phyloP scores from a whole-genome alignment of 2,329 filamentous ascomycete species.

The Verticillium klebahnii region DNA sequence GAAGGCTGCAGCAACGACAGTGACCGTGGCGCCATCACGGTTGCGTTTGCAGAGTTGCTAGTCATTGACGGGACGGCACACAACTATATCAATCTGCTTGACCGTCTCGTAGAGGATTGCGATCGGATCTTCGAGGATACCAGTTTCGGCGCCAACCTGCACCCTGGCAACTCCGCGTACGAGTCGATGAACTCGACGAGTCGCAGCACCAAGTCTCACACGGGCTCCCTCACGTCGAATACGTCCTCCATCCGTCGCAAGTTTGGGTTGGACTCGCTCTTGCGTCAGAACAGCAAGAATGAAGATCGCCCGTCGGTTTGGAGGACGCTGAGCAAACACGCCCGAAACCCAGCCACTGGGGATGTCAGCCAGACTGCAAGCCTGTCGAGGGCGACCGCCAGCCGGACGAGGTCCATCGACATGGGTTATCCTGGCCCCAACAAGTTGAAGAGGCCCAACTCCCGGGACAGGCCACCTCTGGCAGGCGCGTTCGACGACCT shows the following conservation, averaged over 20 bases:
- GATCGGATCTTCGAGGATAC: constrained; percentile 78
- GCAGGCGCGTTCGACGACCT: constrained; percentile 58
- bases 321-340: constrained; percentile 82
- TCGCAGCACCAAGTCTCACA: constrained; percentile 57
- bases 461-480: constrained; percentile 56
- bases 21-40: constrained; percentile 81
- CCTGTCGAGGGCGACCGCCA: constrained; percentile 57
- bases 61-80: constrained; percentile 73
- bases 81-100: constrained; percentile 82
- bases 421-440: constrained; percentile 40
- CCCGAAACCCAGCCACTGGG: constrained; percentile 53
- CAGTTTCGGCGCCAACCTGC: constrained; percentile 30
- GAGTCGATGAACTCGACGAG: constrained; percentile 55
- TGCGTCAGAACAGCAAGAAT: constrained; percentile 74
- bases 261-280: constrained; percentile 72
- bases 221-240: constrained; percentile 78
- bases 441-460: constrained; percentile 46
- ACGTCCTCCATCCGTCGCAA: constrained; percentile 79
- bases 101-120: constrained; percentile 84
- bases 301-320: constrained; percentile 74
- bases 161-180: constrained; percentile 37
- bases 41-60: constrained; percentile 83
- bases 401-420: constrained; percentile 76
- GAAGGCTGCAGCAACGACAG: constrained; percentile 89
- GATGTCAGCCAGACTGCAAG: constrained; percentile 54